Evolutionary conservation across 1,284 basidiomycete species (phyloP).

Genomic region (Cyathus olla): DNA sequence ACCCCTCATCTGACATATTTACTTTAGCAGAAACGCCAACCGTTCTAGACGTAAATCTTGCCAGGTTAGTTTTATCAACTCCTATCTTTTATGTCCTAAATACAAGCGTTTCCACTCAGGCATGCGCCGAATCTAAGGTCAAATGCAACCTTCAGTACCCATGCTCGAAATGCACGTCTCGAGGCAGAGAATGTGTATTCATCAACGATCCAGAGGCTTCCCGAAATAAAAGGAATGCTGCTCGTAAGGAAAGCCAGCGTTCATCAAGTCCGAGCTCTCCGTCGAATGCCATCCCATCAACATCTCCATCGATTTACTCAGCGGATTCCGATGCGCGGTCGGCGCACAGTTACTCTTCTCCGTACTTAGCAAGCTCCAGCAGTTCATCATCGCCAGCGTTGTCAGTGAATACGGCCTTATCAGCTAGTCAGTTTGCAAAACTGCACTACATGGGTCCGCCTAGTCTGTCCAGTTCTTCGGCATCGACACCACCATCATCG

Average conservation of each 20-base stretch:
- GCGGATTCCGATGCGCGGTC: slow-evolving; percentile 6
- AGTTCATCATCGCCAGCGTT: slow-evolving; percentile 22
- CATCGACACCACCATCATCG: slow-evolving; percentile 38
- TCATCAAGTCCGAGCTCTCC: slow-evolving; percentile 25
- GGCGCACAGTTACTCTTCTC: slow-evolving; percentile 4
- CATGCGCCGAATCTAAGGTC: slow-evolving; percentile 78
- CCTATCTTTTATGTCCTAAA: background rate
- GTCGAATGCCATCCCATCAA: slow-evolving; percentile 13
- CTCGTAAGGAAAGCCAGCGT: slow-evolving; percentile 31
- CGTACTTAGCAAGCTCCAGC: background rate
- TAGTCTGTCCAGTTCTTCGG: slow-evolving; percentile 31
- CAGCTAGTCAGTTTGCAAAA: slow-evolving; percentile 8
- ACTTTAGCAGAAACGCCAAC: slow-evolving; percentile 43
- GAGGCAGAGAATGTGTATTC: slow-evolving; percentile 72
- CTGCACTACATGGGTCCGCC: slow-evolving; percentile 19
- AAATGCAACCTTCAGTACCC: slow-evolving; percentile 78
- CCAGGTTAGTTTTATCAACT: slow-evolving; percentile 36
- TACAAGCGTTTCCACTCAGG: slow-evolving; percentile 31
- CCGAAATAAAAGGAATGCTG: slow-evolving; percentile 45
- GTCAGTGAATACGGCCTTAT: slow-evolving; percentile 14
- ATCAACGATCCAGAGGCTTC: slow-evolving; percentile 57
- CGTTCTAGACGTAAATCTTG: slow-evolving; percentile 61
- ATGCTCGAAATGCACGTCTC: slow-evolving; percentile 70
- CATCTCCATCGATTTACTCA: background rate
- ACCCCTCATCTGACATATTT: too few species aligned